Evolutionary conservation across 2,329 filamentous ascomycete genomes (phyloP).

Genomic region (Lasiodiplodia sp.): DNA sequence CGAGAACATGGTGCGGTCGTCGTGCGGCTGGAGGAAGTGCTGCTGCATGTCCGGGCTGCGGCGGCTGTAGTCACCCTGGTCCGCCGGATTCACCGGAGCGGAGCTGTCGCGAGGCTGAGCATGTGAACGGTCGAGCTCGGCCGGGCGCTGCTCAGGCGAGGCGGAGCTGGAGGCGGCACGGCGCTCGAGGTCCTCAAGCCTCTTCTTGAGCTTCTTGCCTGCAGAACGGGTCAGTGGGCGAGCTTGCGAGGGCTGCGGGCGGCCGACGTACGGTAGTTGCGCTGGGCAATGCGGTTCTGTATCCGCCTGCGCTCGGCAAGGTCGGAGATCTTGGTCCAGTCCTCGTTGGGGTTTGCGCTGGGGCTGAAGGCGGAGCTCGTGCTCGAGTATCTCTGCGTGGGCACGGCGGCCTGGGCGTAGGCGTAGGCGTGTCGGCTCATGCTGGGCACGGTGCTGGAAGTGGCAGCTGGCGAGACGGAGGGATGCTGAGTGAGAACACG

Average conservation of each 20-base stretch:
- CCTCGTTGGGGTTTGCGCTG: conserved; percentile 93
- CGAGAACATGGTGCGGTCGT: conserved; percentile 71
- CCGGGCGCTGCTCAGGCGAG: conserved; percentile 65
- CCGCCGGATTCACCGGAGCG: conserved; percentile 43
- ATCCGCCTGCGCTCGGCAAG: conserved; percentile 92
- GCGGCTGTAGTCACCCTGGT: conserved; percentile 38
- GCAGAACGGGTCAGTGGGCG: conserved; percentile 28
- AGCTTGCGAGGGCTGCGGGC: not conserved
- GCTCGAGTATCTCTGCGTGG: conserved; percentile 71
- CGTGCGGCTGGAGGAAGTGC: conserved; percentile 66
- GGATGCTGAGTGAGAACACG: conserved; percentile 20
- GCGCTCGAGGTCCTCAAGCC: conserved; percentile 83
- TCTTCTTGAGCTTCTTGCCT: conserved; percentile 94
- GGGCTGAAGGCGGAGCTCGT: conserved; percentile 95
- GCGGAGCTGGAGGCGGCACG: conserved; percentile 71
- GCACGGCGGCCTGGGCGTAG: conserved; percentile 50
- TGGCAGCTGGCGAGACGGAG: conserved; percentile 25
- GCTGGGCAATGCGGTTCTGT: conserved; percentile 96
- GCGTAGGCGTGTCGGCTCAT: conserved; percentile 57
- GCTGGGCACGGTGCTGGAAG: conserved; percentile 34
- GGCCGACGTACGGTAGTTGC: conserved; percentile 84
- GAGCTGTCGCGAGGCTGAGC: conserved; percentile 46
- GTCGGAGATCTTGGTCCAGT: conserved; percentile 99
- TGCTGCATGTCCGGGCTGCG: conserved; percentile 58
- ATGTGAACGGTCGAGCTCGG: conserved; percentile 56